Evolutionary conservation across 306 rosid genomes (phyloP).

Genomic region (Lathyrus sativus): DNA sequence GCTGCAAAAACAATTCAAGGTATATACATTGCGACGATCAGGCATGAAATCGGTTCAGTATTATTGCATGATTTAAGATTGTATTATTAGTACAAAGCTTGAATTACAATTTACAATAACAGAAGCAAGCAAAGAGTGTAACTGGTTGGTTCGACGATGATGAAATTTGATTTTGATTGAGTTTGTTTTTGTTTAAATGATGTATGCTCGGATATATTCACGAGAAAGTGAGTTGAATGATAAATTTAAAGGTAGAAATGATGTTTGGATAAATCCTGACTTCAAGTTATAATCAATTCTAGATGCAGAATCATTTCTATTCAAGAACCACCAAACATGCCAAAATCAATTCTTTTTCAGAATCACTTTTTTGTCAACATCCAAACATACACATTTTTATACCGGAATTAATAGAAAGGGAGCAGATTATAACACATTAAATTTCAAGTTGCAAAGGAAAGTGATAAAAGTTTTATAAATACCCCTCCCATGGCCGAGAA

Average conservation of each 20-base stretch:
- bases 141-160: background rate
- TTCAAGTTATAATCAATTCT: background rate
- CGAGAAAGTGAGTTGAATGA: background rate
- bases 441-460: conserved; percentile 26
- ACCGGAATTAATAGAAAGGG: conserved; percentile 2
- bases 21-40: background rate
- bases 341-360: background rate
- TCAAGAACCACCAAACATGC: background rate
- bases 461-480: conserved; percentile 36
- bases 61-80: conserved; percentile 21
- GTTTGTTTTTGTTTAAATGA: background rate
- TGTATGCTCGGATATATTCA: background rate
- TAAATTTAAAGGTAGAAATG: background rate
- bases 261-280: background rate
- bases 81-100: conserved; percentile 5
- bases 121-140: background rate
- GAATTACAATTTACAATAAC: conserved; percentile 16
- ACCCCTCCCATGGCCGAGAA: conserved; percentile 89
- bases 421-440: conserved; percentile 12
- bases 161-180: background rate
- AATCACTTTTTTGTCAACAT: background rate
- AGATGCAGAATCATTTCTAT: background rate
- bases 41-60: background rate
- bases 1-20: conserved; percentile 47
- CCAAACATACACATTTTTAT: conserved; percentile 9